Conservation (phyloP, 306 rosid species). For the Ormosia emarginata region DNA sequence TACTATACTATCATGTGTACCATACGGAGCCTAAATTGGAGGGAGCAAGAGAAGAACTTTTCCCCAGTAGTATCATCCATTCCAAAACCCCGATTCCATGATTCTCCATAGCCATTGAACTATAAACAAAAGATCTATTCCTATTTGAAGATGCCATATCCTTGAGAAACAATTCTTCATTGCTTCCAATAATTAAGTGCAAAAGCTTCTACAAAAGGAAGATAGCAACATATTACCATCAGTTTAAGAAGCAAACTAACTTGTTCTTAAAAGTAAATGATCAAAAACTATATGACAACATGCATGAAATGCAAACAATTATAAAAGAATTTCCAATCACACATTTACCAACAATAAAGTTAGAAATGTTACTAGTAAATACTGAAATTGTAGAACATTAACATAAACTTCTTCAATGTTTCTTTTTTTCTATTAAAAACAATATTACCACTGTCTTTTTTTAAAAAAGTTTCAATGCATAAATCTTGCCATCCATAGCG, state of each 20-base stretch:
- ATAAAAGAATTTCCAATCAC: constrained; percentile 7
- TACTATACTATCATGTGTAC: too few relatives aligned
- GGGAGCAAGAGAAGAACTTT: constrained; percentile 37
- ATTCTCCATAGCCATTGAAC: constrained; percentile 86
- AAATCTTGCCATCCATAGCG: too few relatives aligned
- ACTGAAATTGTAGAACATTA: constrained; percentile 1
- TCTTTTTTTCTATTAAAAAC: constrained; percentile 11
- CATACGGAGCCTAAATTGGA: constrained; percentile 30
- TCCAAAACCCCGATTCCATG: constrained; percentile 83
- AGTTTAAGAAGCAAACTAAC: constrained; percentile 16
- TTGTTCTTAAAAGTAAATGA: not conserved
- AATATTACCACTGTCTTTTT: not conserved
- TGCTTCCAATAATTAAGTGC: constrained; percentile 37
- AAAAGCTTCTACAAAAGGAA: constrained; percentile 45
- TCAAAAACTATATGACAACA: not conserved
- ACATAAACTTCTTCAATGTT: not conserved
- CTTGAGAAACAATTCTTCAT: constrained; percentile 48
- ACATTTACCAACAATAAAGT: constrained; percentile 9
- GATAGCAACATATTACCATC: constrained; percentile 22
- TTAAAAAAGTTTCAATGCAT: too few relatives aligned
- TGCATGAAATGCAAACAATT: not conserved
- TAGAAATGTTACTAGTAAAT: not conserved
- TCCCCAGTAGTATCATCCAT: constrained; percentile 52
- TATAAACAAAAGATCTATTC: constrained; percentile 69
- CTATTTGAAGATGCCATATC: constrained; percentile 49